Base-by-base conservation (phyloP, 202 grass and related monocot species). In the Zizania palustris region DNA sequence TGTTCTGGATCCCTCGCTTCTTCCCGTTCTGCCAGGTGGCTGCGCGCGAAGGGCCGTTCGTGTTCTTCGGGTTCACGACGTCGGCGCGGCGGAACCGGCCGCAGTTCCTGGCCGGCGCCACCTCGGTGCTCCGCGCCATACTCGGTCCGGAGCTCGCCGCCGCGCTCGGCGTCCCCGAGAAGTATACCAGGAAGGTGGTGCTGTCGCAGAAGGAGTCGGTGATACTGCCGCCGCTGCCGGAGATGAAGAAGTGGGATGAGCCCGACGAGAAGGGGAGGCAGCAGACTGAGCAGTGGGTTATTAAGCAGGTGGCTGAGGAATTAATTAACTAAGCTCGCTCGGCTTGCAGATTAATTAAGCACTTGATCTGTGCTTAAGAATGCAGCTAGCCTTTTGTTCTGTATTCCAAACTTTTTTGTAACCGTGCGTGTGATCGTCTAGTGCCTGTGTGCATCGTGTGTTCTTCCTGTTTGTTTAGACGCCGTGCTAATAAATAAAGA, bases 51-150 rank as follows among this genome's bases (percentile, higher is more conserved):
- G 87, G 95, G 1, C 80, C 95, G 21, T 79, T 98, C 33, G 89
- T 81, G 83, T 98, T 98, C 87, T 98, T 98, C 71, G 91, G 91
- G 46, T 98, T 94, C 83, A 92, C 85, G 20, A 94, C 91, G 44
- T 98, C 87, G 72, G 91, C 95, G 41, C 73, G 74, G 20, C 69
- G 71, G 11, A 98, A 98, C 80, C 74, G 70, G 36, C 89, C 91
- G 28, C 91, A 98, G 87, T 98, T 98, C 82, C 58, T 92, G 21
- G 67, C 65, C 12, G 91, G 95, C 19, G 57, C 56, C 36, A 36
- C 66, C 62, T 98, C 95, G 0, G 39, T 98, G 20, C 78, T 98
- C 70, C 65, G 72, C 49, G 35, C 63, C 0, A 88, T 98, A 80
- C 71, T 92, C 15, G 91, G 95, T 0, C 87, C 95, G 33, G 95